Evolutionary conservation across 352 stramenopile species (phyloP).

Genomic region (Sclerospora graminicola): DNA sequence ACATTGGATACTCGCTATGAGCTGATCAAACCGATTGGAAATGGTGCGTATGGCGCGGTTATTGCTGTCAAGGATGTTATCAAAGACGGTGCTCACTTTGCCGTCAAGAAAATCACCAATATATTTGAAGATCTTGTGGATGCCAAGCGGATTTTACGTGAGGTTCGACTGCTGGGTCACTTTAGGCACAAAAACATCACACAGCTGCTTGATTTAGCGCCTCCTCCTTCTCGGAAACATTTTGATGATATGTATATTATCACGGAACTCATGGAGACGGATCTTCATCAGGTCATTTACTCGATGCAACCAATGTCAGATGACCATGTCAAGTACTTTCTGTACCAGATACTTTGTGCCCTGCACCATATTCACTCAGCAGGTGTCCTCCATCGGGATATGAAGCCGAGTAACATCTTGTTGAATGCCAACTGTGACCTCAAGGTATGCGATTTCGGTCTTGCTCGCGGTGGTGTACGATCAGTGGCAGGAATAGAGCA

Average conservation of each 20-base stretch:
- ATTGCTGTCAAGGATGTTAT: constrained; percentile 74
- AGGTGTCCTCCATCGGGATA: constrained; percentile 72
- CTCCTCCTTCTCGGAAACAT: constrained; percentile 84
- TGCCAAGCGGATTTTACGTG: constrained; percentile 95
- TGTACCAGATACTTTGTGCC: constrained; percentile 77
- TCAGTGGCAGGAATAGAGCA: neutral
- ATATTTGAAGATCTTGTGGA: constrained; percentile 96
- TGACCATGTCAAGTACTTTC: constrained; percentile 78
- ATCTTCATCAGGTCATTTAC: constrained; percentile 95
- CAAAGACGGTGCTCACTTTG: constrained; percentile 47
- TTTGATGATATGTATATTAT: constrained; percentile 97
- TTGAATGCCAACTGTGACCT: constrained; percentile 76
- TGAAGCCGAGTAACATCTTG: constrained; percentile 78
- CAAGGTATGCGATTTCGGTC: constrained; percentile 72
- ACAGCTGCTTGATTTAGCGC: constrained; percentile 85
- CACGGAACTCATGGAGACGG: constrained; percentile 94
- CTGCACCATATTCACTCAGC: constrained; percentile 93
- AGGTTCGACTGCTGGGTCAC: constrained; percentile 81
- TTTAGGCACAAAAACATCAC: constrained; percentile 93
- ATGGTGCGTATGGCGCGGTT: constrained; percentile 85
- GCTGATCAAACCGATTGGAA: constrained; percentile 84
- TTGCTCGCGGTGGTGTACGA: constrained; percentile 50
- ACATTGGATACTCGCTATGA: constrained; percentile 84
- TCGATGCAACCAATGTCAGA: constrained; percentile 86
- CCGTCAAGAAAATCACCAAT: constrained; percentile 92